Percentiles rank a stretch among this genome's conserved stretches.
Evolutionary conservation across 2,329 filamentous ascomycete genomes (phyloP).

Genomic region (Cladosporium sp.): DNA sequence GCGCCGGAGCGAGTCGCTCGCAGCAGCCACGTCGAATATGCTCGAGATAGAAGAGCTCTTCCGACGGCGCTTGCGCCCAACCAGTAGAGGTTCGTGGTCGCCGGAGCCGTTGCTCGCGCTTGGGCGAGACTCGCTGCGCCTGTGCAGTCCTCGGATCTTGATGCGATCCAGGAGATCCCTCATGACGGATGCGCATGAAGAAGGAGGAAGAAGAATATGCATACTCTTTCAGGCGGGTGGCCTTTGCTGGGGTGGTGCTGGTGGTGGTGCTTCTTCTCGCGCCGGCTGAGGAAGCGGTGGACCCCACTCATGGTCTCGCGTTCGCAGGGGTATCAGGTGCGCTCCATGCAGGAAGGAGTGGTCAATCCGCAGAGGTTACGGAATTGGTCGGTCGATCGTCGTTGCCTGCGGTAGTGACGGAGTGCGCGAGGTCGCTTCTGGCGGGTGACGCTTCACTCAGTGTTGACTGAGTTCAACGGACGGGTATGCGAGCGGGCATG

Average conservation of each 20-base stretch:
- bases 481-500: not conserved
- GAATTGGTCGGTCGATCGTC: not conserved
- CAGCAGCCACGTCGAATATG: conserved; percentile 2
- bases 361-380: not conserved
- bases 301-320: conserved; percentile 40
- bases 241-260: conserved; percentile 12
- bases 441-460: no score
- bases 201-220: not conserved
- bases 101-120: not conserved
- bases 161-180: not conserved
- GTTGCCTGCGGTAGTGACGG: not conserved
- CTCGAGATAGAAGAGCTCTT: conserved; percentile 1
- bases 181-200: conserved; percentile 3
- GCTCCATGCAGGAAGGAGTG: conserved; percentile 3
- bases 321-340: conserved; percentile 1
- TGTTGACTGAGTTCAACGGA: not conserved
- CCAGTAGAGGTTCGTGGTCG: conserved; percentile 4
- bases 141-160: not conserved
- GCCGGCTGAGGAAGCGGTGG: conserved; percentile 63
- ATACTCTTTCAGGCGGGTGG: conserved; percentile 16
- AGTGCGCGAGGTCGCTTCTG: no score
- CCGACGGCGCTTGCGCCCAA: not conserved
- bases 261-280: conserved; percentile 49
- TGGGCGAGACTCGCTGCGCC: not conserved
- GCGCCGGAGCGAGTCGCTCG: not conserved